phyloP scores from a whole-genome alignment of 306 rosid genomes.

The Prosopis cineraria region DNA sequence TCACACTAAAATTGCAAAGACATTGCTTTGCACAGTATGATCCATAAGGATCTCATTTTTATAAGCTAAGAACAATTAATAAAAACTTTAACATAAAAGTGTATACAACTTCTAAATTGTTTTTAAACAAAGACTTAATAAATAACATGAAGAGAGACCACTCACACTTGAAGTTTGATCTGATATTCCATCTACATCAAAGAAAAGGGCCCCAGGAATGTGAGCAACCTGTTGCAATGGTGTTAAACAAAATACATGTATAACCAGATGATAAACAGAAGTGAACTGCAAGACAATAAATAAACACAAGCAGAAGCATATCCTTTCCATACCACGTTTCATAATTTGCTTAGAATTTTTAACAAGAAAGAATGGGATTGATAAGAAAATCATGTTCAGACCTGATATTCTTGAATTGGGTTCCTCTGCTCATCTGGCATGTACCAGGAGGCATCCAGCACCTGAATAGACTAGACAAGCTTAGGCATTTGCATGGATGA shows the following conservation, averaged over 20 bases:
- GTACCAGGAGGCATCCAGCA: slow-evolving; percentile 99
- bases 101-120: slow-evolving; percentile 3
- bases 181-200: slow-evolving; percentile 92
- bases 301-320: slow-evolving; percentile 8
- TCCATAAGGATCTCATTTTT: not conserved
- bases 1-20: slow-evolving; percentile 10
- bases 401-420: slow-evolving; percentile 98
- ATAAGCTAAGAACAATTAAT: not conserved
- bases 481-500: slow-evolving; percentile 11
- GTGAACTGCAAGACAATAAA: not conserved
- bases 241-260: slow-evolving; percentile 25
- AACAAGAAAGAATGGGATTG: slow-evolving; percentile 11
- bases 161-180: slow-evolving; percentile 75
- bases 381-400: slow-evolving; percentile 26
- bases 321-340: slow-evolving; percentile 13
- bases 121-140: not conserved
- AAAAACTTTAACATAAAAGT: slow-evolving; percentile 2
- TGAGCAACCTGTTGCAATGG: slow-evolving; percentile 82
- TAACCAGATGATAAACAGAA: slow-evolving; percentile 1
- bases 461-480: slow-evolving; percentile 47
- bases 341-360: slow-evolving; percentile 1
- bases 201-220: slow-evolving; percentile 97
- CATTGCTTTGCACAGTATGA: not conserved
- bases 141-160: slow-evolving; percentile 32
- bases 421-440: slow-evolving; percentile 98